Percentiles rank a stretch among this genome's conserved stretches.
Conservation (phyloP, 2,329 filamentous ascomycete genomes). For the Aspergillus carbonarius region DNA sequence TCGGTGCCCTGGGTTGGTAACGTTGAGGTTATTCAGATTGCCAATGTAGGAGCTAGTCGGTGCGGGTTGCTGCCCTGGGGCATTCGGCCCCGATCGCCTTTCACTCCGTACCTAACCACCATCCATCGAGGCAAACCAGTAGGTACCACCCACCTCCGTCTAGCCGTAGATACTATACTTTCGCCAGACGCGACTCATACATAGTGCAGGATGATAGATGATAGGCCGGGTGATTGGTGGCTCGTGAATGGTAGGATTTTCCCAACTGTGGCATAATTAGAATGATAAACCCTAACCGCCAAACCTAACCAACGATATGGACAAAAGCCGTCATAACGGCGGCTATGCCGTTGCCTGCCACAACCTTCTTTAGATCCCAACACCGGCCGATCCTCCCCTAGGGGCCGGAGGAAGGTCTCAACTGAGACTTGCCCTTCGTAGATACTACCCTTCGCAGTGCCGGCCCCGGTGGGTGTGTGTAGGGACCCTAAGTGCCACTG, state of each 20-base stretch:
- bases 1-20: not conserved
- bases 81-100: not conserved
- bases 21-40: not conserved
- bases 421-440: not conserved
- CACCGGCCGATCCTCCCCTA: not conserved
- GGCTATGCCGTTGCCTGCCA: not conserved
- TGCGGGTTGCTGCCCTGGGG: not conserved
- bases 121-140: not conserved
- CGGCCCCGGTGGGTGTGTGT: not conserved
- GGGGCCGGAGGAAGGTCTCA: not conserved
- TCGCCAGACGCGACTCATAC: slow-evolving; percentile 1
- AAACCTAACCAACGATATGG: slow-evolving; percentile 3
- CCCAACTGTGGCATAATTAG: not conserved
- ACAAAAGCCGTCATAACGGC: not conserved
- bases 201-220: not conserved
- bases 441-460: not conserved
- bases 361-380: not conserved
- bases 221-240: not conserved
- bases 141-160: not conserved
- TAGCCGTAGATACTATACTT: not conserved
- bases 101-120: not conserved
- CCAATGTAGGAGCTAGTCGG: not conserved
- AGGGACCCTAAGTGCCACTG: not conserved
- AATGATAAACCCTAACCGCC: slow-evolving; percentile 4
- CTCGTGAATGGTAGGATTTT: not conserved